Evolutionary conservation across 495 filamentous ascomycete genomes (phyloP), one percentile per base, ranked within the genome.

Genomic region (Glonium stellatum): DNA sequence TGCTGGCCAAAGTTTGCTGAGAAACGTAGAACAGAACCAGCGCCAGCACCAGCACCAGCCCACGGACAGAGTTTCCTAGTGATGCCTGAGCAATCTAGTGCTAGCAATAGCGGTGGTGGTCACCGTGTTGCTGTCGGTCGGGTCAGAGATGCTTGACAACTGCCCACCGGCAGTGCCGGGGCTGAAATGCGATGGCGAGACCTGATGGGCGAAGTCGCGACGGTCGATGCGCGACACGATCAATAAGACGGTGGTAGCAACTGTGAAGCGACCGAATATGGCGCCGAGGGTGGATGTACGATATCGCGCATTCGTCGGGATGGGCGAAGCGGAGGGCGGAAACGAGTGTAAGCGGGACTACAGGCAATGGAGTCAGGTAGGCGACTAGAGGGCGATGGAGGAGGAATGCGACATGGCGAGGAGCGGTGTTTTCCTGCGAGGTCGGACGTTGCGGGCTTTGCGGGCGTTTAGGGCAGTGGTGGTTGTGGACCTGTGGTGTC

Each of bases 231-330:
- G 58, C 61, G 54, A 37, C 52, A 37, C 52, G 36, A 54, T 55
- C 41, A 60, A 37, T 12, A 42, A 31, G 27, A 56, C 22, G 23
- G 0, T 8, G 23, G 18, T 34, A 21, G 25, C 39, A 27, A 12
- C 27, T 19, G 36, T 35, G 27, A n/a, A 35, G 51, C 37, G 50
- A 41, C 25, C 31, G 41, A 18, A 46, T 55, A 46, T 55, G 51
- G 55, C 61, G 61, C 61, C 34, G 62, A 48, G 53, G 41, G 13
- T 18, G 22, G 46, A 47, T 8, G 54, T 60, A 57, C 54, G 41
- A 58, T 65, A 37, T 65, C 63, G 63, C 65, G 65, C 65, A 67
- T 67, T 47, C 61, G 65, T 50, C 36, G 47, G 50, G 57, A 42
- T 39, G 48, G 63, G 49, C 61, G 55, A 39, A 51, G 59, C 34